These are phyloP conservation scores for Lagerstroemia speciosa DNA, from an alignment of 345 rosid species.

Conservation along the genomic window DNA sequence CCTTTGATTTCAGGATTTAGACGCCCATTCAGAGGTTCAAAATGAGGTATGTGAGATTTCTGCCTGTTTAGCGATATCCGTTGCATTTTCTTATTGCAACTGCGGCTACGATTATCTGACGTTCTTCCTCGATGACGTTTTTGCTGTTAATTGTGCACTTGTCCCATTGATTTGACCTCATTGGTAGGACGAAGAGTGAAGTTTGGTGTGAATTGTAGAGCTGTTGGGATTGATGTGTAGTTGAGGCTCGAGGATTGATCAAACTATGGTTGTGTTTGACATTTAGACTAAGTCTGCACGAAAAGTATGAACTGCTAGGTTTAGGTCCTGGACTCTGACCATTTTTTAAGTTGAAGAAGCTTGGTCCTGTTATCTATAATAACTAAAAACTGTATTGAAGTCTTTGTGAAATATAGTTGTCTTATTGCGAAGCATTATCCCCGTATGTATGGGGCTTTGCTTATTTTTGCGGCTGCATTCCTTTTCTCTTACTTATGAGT, in stretches of 20 bases:
- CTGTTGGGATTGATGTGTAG: background rate
- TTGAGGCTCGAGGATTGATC: background rate
- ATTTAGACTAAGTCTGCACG: background rate
- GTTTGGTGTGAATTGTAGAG: background rate
- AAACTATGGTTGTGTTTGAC: background rate
- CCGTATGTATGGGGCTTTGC: too few species aligned
- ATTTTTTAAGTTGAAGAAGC: background rate
- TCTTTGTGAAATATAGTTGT: background rate
- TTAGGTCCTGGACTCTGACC: too few species aligned
- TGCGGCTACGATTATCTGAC: background rate
- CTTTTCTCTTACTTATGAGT: background rate
- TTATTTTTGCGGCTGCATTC: background rate
- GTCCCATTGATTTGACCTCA: too few species aligned
- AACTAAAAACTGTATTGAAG: background rate
- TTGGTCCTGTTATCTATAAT: too few species aligned
- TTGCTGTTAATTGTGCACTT: too few species aligned
- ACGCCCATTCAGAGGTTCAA: background rate
- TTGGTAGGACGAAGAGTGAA: background rate
- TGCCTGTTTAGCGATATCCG: background rate
- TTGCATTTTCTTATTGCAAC: background rate
- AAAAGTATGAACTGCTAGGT: too few species aligned
- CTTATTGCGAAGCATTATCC: background rate
- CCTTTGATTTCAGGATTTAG: conserved; percentile 1
- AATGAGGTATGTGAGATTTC: conserved; percentile 5
- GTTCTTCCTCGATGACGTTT: too few species aligned